A percentile compares a stretch with the other conserved stretches of the same genome.
Evolutionary conservation across 345 rosid species (phyloP).

Genomic region (Aegle marmelos): DNA sequence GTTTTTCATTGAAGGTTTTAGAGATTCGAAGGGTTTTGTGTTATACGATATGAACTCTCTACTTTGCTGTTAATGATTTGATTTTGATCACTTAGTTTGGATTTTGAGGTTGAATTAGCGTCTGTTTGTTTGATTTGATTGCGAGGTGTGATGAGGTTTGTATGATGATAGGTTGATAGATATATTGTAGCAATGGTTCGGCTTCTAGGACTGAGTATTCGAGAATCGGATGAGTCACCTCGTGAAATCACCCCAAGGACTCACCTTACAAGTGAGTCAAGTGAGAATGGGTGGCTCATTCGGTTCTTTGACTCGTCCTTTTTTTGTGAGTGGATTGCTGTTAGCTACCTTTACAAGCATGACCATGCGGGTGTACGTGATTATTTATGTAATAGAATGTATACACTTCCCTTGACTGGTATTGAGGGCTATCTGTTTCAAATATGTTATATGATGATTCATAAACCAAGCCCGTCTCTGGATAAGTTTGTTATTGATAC

Average conservation of each 20-base stretch:
- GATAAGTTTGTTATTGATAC: slow-evolving; percentile 95
- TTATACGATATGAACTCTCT: neutral
- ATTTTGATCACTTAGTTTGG: neutral
- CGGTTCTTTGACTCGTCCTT: slow-evolving; percentile 96
- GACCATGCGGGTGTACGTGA: slow-evolving; percentile 93
- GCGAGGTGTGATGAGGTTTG: slow-evolving; percentile 15
- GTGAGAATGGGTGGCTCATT: slow-evolving; percentile 97
- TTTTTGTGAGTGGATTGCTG: slow-evolving; percentile 99
- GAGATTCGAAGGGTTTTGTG: neutral
- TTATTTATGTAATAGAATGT: slow-evolving; percentile 97
- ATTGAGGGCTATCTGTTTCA: slow-evolving; percentile 94
- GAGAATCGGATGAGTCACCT: slow-evolving; percentile 75
- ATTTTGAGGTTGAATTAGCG: slow-evolving; percentile 9
- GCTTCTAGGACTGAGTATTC: slow-evolving; percentile 73
- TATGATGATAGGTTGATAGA: slow-evolving; percentile 46
- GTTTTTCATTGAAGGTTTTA: neutral
- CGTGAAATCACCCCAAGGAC: slow-evolving; percentile 81
- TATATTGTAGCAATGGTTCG: slow-evolving; percentile 56
- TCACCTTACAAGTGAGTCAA: slow-evolving; percentile 64
- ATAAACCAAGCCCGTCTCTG: slow-evolving; percentile 96
- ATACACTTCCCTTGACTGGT: slow-evolving; percentile 84
- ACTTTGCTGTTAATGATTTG: neutral
- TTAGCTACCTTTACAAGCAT: slow-evolving; percentile 97
- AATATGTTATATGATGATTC: slow-evolving; percentile 91
- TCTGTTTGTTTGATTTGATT: slow-evolving; percentile 11